phyloP scores from a whole-genome alignment of 108 stramenopile genomes.

The Skeletonema menzelii region DNA sequence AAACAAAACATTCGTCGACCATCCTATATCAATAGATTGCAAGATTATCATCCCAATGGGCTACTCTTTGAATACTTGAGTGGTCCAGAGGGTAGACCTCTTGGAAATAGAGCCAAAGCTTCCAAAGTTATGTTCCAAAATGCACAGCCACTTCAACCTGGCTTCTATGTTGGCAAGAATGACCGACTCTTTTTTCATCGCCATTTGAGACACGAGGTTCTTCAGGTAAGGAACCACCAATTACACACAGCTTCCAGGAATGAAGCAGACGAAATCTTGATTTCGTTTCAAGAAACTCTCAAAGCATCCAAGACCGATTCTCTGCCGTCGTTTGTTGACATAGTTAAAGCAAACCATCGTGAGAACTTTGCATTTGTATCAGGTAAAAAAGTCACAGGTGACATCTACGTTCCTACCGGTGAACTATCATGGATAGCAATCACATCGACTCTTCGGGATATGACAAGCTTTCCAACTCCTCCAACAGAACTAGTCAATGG shows the following conservation, averaged over 20 bases:
- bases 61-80: neutral
- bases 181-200: neutral
- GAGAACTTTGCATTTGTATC: neutral
- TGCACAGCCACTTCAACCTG: neutral
- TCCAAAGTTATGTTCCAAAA: neutral
- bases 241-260: neutral
- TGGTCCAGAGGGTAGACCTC: neutral
- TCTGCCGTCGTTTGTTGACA: neutral
- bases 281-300: neutral
- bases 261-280: neutral
- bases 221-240: neutral
- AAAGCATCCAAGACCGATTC: neutral
- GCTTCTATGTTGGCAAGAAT: neutral
- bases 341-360: neutral
- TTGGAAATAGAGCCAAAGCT: neutral
- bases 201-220: neutral
- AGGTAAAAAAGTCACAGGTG: neutral
- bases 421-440: neutral
- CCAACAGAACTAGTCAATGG: neutral
- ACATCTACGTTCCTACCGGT: neutral
- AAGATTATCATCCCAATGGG: neutral
- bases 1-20: neutral
- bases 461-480: neutral
- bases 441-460: neutral
- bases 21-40: neutral